Evolutionary conservation across 2,329 filamentous ascomycete genomes (phyloP), one percentile per base, ranked within the genome.

Genomic region (Diaporthe aspalathi): DNA sequence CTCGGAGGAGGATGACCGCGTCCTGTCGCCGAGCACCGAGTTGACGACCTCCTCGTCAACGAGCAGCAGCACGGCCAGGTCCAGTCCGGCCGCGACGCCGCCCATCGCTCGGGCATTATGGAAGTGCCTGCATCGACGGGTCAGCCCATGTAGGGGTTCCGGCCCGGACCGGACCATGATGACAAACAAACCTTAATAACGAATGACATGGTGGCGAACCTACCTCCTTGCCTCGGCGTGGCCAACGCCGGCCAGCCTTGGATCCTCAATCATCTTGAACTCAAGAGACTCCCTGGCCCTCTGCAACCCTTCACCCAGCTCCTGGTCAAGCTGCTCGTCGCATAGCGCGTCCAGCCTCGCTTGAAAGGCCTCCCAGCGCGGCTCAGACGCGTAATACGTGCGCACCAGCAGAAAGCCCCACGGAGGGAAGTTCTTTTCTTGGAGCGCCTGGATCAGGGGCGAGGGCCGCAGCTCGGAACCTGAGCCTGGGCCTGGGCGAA

Each of bases 71-170:
- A 53, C 22, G 50, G 50, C 22, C 24, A 53, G 50, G 50, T 53
- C 50, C 24, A 53, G 50, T 53, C 50, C 50, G 50, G 50, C 50
- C 50, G 50, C 50, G 50, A 53, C 50, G 50, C 50, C 50, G 50
- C 24, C 50, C 50, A 53, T 53, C 50, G 24, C 50, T 20, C 22
- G 50, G 24, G 50, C 50, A 24, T 3, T 17, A 53, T 53, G 50
- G 50, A 53, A 53, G 50, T 53, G 50, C 50, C 50, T 53, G 24
- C 22, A 53, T 53, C 24, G 22, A 53, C 50, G 50, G 50, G 50
- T 53, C 24, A 53, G 50, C 50, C 50, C 12, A 53, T 53, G 12
- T 53, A 14, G 24, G 24, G 22, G 50, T 27, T 47, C 45, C 49
- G n/a, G 8, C 9, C 49, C 24, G 49, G 24, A 27, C 49, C 5